Percentiles rank a stretch among this genome's conserved stretches.
These are phyloP conservation scores for Aspergillus biplanus DNA, from an alignment of 495 filamentous ascomycete genomes.

Conservation along the genomic window DNA sequence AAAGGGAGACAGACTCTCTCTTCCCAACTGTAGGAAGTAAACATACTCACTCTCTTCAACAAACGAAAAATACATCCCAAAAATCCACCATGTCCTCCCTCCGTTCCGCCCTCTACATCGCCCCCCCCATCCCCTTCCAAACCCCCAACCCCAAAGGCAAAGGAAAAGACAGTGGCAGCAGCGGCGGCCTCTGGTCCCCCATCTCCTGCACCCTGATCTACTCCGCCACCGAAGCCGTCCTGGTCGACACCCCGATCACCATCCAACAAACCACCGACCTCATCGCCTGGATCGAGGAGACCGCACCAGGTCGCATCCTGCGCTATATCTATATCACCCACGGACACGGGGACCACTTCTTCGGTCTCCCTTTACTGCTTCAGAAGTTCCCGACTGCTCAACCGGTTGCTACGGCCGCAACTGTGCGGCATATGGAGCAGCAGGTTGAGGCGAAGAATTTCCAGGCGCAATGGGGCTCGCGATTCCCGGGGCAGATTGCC, in stretches of 20 bases:
- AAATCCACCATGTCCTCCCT: neutral
- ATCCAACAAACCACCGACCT: conserved; percentile 23
- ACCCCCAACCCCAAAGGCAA: conserved; percentile 1
- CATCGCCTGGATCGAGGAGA: conserved; percentile 21
- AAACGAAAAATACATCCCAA: too few species aligned
- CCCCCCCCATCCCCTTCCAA: conserved; percentile 11
- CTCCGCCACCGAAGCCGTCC: conserved; percentile 20
- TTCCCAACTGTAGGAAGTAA: too few species aligned
- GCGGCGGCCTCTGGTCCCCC: conserved; percentile 18
- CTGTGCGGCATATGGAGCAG: conserved; percentile 37
- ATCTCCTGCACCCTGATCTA: conserved; percentile 29
- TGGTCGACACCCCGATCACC: conserved; percentile 30
- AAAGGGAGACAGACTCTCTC: too few species aligned
- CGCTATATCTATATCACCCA: conserved; percentile 49
- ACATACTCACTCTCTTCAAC: too few species aligned
- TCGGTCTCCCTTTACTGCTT: conserved; percentile 32
- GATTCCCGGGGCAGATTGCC: conserved; percentile 25
- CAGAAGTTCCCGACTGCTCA: conserved; percentile 33
- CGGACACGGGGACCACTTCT: conserved; percentile 53
- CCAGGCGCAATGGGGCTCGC: conserved; percentile 20
- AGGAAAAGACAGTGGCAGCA: too few species aligned
- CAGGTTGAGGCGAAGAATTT: conserved; percentile 21
- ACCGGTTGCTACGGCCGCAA: conserved; percentile 32
- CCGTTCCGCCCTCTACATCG: conserved; percentile 1
- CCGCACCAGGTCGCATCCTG: conserved; percentile 29